phyloP scores from a whole-genome alignment of 208 protist species.

The Leishmania arabica region DNA sequence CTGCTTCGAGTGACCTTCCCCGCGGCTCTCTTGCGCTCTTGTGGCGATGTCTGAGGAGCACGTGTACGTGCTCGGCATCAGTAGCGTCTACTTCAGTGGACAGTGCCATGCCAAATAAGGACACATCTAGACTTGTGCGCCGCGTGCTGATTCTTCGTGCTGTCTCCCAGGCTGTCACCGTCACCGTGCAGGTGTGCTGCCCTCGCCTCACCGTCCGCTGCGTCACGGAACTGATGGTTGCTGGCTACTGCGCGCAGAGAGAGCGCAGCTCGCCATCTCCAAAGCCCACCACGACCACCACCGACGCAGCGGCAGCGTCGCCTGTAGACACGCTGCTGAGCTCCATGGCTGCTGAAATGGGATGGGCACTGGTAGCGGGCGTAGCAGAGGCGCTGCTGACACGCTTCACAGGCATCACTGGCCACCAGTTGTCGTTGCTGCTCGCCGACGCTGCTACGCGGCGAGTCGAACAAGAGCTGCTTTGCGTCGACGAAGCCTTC shows the following conservation, averaged over 20 bases:
- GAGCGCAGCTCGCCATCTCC: not conserved
- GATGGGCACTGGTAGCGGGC: conserved; percentile 14
- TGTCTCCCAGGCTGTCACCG: conserved; percentile 12
- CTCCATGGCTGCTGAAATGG: conserved; percentile 24
- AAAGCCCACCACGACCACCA: not conserved
- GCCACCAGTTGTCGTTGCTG: conserved; percentile 7
- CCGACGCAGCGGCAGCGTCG: not conserved
- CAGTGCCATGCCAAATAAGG: not conserved
- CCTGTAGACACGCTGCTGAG: conserved; percentile 21
- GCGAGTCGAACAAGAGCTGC: conserved; percentile 34
- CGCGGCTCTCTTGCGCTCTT: not conserved
- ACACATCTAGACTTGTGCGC: not conserved
- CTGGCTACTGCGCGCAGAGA: conserved; percentile 8
- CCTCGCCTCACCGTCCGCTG: conserved; percentile 26
- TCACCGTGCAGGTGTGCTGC: conserved; percentile 22
- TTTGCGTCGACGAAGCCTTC: conserved; percentile 60
- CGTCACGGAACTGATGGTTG: conserved; percentile 17
- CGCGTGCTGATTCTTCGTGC: conserved; percentile 25
- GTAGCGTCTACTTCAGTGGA: not conserved
- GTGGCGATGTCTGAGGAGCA: not conserved
- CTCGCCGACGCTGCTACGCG: conserved; percentile 33
- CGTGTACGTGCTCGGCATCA: not conserved
- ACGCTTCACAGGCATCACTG: conserved; percentile 5
- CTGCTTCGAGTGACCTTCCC: not conserved
- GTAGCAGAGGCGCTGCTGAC: conserved; percentile 23